Percentiles rank a stretch among this genome's conserved stretches.
Evolutionary conservation across 176 grass and related monocot species (phyloP).

Genomic region (Poa annua): DNA sequence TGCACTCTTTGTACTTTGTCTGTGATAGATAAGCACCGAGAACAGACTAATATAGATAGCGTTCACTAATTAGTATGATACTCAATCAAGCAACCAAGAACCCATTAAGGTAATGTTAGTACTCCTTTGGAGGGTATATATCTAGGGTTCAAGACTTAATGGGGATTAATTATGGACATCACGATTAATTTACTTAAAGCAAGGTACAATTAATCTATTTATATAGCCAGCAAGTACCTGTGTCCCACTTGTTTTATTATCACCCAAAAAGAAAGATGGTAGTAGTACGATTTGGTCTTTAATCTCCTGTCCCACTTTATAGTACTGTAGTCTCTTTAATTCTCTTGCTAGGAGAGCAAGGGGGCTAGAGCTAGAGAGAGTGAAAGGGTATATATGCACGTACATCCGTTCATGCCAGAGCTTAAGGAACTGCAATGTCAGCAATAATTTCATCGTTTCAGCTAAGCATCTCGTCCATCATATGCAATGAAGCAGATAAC

Average conservation of each 20-base stretch:
- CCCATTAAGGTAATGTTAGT: too few species aligned
- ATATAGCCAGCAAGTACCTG: not conserved
- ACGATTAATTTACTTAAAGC: not conserved
- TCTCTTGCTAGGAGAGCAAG: not conserved
- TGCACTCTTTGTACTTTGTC: too few species aligned
- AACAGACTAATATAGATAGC: too few species aligned
- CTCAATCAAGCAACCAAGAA: conserved; percentile 5
- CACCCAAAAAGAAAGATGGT: not conserved
- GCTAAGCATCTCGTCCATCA: not conserved
- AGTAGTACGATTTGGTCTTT: too few species aligned
- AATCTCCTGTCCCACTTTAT: too few species aligned
- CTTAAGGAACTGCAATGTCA: conserved; percentile 38
- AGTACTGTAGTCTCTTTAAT: too few species aligned
- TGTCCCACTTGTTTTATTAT: not conserved
- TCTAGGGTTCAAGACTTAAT: too few species aligned
- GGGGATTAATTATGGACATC: not conserved
- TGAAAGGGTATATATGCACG: not conserved
- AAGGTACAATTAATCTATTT: not conserved
- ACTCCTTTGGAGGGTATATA: too few species aligned
- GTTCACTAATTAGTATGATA: not conserved
- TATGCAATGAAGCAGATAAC: conserved; percentile 29
- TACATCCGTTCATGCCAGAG: not conserved
- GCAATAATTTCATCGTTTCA: conserved; percentile 30
- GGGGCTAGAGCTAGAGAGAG: not conserved
- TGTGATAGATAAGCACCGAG: too few species aligned